phyloP scores from a whole-genome alignment of 2,329 filamentous ascomycete species.

The Cladophialophora carrionii region DNA sequence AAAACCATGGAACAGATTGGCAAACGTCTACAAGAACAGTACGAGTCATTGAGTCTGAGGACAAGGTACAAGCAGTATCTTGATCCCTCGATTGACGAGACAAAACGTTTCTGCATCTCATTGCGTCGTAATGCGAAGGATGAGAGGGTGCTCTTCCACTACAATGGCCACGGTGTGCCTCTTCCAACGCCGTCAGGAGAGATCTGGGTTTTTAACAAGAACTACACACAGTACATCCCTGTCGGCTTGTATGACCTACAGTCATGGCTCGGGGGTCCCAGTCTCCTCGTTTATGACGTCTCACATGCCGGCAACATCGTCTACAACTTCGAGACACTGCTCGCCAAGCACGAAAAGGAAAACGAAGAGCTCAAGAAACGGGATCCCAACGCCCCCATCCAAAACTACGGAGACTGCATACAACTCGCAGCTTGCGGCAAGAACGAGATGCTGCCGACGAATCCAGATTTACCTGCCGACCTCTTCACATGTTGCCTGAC shows the following conservation, averaged over 20 bases:
- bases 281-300: slow-evolving; percentile 96
- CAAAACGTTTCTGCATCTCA: slow-evolving; percentile 92
- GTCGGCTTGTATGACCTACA: slow-evolving; percentile 94
- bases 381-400: slow-evolving; percentile 68
- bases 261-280: slow-evolving; percentile 92
- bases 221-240: slow-evolving; percentile 97
- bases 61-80: slow-evolving; percentile 98
- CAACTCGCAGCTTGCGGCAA: slow-evolving; percentile 89
- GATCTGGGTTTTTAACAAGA: slow-evolving; percentile 99
- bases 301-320: slow-evolving; percentile 96
- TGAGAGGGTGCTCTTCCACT: slow-evolving; percentile 94
- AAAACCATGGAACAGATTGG: slow-evolving; percentile 94
- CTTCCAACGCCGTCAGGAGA: slow-evolving; percentile 94
- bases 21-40: slow-evolving; percentile 92
- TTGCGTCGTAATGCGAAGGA: slow-evolving; percentile 91
- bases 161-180: slow-evolving; percentile 96
- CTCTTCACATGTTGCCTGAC: slow-evolving; percentile 95
- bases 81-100: slow-evolving; percentile 95
- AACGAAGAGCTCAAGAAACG: slow-evolving; percentile 74
- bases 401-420: slow-evolving; percentile 80
- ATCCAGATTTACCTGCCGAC: slow-evolving; percentile 89
- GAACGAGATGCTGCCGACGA: slow-evolving; percentile 91
- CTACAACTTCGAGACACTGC: slow-evolving; percentile 89
- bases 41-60: slow-evolving; percentile 89
- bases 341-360: slow-evolving; percentile 91